Conservation (phyloP, 129 eudicot species). For the Centella asiatica region DNA sequence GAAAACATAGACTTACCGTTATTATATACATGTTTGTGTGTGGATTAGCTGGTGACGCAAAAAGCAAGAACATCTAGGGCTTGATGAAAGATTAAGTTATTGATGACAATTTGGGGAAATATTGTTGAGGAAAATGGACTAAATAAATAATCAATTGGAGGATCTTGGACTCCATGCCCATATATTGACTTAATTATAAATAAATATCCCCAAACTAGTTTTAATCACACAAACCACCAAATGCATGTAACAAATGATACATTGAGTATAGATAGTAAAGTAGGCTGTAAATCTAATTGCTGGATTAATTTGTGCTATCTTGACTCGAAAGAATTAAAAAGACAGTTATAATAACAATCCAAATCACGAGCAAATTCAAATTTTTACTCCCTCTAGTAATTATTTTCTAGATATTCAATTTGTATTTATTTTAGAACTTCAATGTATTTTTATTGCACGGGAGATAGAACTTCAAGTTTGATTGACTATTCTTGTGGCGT, state of each 20-base stretch:
- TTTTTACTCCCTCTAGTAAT: too few species aligned
- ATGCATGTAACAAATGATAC: slow-evolving; percentile 8
- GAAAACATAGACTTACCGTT: not conserved
- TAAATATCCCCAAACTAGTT: not conserved
- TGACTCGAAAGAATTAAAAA: too few species aligned
- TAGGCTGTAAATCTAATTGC: too few species aligned
- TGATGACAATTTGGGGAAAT: slow-evolving; percentile 15
- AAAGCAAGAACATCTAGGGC: slow-evolving; percentile 48
- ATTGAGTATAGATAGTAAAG: too few species aligned
- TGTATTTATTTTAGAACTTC: too few species aligned
- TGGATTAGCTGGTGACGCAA: slow-evolving; percentile 33
- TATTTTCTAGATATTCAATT: too few species aligned
- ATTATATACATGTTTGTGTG: not conserved
- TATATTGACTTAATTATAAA: slow-evolving; percentile 29
- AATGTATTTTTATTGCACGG: too few species aligned
- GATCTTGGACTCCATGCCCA: slow-evolving; percentile 36
- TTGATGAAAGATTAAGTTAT: slow-evolving; percentile 33
- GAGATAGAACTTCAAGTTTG: too few species aligned
- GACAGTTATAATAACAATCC: too few species aligned
- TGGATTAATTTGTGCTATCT: too few species aligned
- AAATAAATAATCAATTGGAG: slow-evolving; percentile 1
- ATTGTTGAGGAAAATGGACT: not conserved
- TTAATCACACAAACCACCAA: slow-evolving; percentile 13
- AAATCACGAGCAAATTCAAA: too few species aligned
- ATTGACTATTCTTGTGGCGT: too few species aligned